phyloP scores from a whole-genome alignment of 768 basidiomycete species.

The Podaxis sp. region DNA sequence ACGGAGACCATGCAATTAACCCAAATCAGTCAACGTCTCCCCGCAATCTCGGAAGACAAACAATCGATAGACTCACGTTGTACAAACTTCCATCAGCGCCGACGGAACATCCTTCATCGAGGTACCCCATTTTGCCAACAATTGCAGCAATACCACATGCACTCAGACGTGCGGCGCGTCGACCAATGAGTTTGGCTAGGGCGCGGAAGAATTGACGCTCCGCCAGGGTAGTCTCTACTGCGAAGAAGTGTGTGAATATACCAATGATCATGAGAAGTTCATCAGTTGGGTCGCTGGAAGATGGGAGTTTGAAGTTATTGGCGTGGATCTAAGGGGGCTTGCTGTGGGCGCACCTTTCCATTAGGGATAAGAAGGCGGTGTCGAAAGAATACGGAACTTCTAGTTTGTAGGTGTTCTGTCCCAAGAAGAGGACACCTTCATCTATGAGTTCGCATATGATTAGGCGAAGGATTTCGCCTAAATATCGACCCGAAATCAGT shows the following conservation, averaged over 20 bases:
- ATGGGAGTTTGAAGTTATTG: neutral
- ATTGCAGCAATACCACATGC: slow-evolving; percentile 97
- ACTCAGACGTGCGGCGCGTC: slow-evolving; percentile 86
- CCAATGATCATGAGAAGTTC: slow-evolving; percentile 96
- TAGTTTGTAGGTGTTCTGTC: slow-evolving; percentile 98
- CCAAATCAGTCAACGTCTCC: neutral
- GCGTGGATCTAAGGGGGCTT: neutral
- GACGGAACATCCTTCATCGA: slow-evolving; percentile 87
- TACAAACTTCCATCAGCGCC: slow-evolving; percentile 96
- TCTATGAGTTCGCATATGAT: slow-evolving; percentile 95
- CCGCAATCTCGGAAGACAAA: neutral
- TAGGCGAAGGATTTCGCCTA: slow-evolving; percentile 95
- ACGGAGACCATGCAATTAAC: neutral
- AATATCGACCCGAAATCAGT: slow-evolving; percentile 93
- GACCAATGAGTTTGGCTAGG: slow-evolving; percentile 85
- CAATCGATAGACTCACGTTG: slow-evolving; percentile 60
- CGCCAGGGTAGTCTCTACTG: slow-evolving; percentile 91
- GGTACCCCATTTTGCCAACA: slow-evolving; percentile 90
- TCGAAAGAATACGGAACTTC: slow-evolving; percentile 92
- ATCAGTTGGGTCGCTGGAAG: slow-evolving; percentile 84
- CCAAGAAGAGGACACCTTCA: slow-evolving; percentile 94
- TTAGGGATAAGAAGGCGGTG: slow-evolving; percentile 94
- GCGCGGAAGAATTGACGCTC: slow-evolving; percentile 98
- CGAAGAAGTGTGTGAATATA: slow-evolving; percentile 97
- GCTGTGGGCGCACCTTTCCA: slow-evolving; percentile 71